Evolutionary conservation across 345 rosid genomes (phyloP), one percentile per base, ranked within the genome.

Genomic region (Brassica nigra): DNA sequence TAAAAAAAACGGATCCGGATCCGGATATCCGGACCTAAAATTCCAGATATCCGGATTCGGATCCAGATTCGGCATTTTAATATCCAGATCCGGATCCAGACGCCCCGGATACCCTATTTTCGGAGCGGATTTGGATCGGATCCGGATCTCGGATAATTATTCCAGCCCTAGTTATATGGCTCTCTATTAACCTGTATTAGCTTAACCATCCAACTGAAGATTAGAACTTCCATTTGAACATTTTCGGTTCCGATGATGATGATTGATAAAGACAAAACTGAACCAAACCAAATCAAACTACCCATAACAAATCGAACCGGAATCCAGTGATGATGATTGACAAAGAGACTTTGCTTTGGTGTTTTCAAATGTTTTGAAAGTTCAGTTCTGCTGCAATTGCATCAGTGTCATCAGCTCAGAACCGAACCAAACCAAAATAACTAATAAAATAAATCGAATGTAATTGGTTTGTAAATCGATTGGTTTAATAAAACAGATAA

Each of bases 221-320:
- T 33, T 1, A n/a, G 15, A 64, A 33, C 42, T 33, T 31, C 10
- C 6, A 7, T 64, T 33, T 7, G 44, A 33, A 33, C 9, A 6
- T 31, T n/a, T 31, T 31, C 85, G 36, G 36, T 68, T 34, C 20
- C 2, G 4, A 10, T 58, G 61, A 76, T 39, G 47, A 76, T 37
- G 14, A 75, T 2, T 2, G 64, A 59, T 59, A 65, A 64, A 62
- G 36, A 62, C 65, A 31, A 42, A 42, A 9, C 49, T 42, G 14
- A 42, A 42, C 49, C 49, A 14, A 42, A 42, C 44, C 44, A 8
- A 37, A 37, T 9, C 9, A 36, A 36, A 36, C 10, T 36, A 36
- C 10, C 44, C 44, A 8, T 8, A 37, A 37, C 10, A 37, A 37
- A 8, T 37, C 0, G 44, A 37, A 37, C 14, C 49, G 0, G 49